Evolutionary conservation across 1,284 basidiomycete genomes (phyloP).

Genomic region (Jaminaea rosea): DNA sequence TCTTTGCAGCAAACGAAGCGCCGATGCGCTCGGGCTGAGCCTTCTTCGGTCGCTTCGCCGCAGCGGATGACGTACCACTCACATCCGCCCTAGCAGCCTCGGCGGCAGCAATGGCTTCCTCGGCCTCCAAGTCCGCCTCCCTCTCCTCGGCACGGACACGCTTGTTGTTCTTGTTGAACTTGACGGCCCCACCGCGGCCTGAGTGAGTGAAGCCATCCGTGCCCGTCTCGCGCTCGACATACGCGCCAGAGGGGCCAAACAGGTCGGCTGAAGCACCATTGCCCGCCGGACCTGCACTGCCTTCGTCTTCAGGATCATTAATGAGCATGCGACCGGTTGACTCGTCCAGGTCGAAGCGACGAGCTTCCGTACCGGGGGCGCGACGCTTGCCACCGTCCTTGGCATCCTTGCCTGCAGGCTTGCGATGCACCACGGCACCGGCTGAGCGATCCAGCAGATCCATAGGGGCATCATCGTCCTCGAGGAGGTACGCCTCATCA

Average conservation of each 20-base stretch:
- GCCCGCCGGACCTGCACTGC: conserved; percentile 14
- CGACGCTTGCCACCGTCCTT: conserved; percentile 15
- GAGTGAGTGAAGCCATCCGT: conserved; percentile 74
- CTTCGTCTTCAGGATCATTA: conserved; percentile 50
- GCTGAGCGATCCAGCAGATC: conserved; percentile 71
- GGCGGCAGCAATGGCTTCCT: conserved; percentile 17
- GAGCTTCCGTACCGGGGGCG: conserved; percentile 69
- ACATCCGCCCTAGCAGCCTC: conserved; percentile 7
- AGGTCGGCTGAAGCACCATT: conserved; percentile 58
- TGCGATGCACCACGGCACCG: conserved; percentile 14
- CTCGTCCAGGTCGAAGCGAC: conserved; percentile 77
- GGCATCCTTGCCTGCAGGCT: conserved; percentile 16
- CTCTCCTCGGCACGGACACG: conserved; percentile 36
- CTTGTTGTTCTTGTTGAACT: conserved; percentile 79
- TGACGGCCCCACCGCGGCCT: conserved; percentile 71
- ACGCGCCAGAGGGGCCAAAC: conserved; percentile 55
- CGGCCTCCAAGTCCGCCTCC: conserved; percentile 34
- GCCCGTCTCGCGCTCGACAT: conserved; percentile 69
- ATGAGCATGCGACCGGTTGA: conserved; percentile 83
- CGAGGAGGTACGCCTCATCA: conserved; percentile 57
- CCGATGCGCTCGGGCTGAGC: conserved; percentile 31
- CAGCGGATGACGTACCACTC: neutral
- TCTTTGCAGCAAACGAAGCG: conserved; percentile 34
- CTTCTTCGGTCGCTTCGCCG: neutral
- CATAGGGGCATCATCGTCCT: conserved; percentile 90